Evolutionary conservation across 83 land plant genomes (phyloP).

Genomic region (Picea abies): DNA sequence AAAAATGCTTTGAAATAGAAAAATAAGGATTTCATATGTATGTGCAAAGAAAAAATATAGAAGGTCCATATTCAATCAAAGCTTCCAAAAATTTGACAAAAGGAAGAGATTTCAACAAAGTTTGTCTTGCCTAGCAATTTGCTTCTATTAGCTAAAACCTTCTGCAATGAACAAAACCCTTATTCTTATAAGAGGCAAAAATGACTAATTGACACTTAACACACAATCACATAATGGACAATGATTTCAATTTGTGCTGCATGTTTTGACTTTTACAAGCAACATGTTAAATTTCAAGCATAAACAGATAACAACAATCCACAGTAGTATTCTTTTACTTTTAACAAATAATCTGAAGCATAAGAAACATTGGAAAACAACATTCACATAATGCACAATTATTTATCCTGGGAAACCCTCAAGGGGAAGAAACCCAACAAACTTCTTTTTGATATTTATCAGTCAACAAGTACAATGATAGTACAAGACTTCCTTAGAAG

Average conservation of each 20-base stretch:
- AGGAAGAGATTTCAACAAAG: constrained; percentile 88
- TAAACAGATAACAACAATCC: too few species aligned
- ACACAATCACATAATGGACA: neutral
- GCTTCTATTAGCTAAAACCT: neutral
- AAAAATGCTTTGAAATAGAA: neutral
- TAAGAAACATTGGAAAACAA: too few species aligned
- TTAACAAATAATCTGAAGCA: too few species aligned
- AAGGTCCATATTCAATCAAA: constrained; percentile 94
- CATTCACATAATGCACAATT: too few species aligned
- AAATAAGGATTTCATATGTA: constrained; percentile 21
- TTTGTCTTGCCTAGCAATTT: constrained; percentile 72
- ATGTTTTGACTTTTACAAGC: neutral
- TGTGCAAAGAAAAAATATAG: constrained; percentile 74
- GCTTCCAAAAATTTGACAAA: constrained; percentile 85
- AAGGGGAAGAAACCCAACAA: too few species aligned
- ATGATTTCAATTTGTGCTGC: neutral
- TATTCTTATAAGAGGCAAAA: neutral
- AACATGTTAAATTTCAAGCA: too few species aligned
- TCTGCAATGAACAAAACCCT: neutral
- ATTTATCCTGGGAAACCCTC: too few species aligned
- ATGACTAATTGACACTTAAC: neutral
- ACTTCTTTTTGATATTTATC: too few species aligned
- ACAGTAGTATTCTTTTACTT: too few species aligned
- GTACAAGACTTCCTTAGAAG: too few species aligned
- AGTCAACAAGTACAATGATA: too few species aligned